Evolutionary conservation across 2,329 filamentous ascomycete species (phyloP).

Genomic region (Aspergillus japonicus): DNA sequence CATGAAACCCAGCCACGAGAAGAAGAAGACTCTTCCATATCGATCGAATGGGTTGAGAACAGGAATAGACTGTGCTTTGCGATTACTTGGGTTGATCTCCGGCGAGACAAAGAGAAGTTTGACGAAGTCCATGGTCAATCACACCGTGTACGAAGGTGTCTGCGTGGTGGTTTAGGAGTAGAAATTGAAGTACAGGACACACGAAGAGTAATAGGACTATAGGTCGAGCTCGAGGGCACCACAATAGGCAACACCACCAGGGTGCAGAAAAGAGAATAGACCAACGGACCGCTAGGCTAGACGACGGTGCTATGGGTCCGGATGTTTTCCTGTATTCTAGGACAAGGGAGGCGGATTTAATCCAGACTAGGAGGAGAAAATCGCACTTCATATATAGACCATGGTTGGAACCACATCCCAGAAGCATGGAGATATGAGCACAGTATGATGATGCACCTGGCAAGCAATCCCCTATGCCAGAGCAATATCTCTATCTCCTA

Average conservation of each 20-base stretch:
- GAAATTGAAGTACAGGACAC: background rate
- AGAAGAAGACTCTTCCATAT: constrained; percentile 87
- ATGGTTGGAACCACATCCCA: background rate
- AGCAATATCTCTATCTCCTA: constrained; percentile 2
- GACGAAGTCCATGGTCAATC: constrained; percentile 23
- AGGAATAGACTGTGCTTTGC: constrained; percentile 78
- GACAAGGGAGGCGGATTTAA: background rate
- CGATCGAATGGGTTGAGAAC: constrained; percentile 73
- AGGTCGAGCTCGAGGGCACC: background rate
- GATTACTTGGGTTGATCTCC: constrained; percentile 78
- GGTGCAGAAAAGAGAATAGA: background rate
- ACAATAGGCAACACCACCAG: constrained; percentile 1
- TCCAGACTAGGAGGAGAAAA: background rate
- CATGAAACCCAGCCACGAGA: constrained; percentile 84
- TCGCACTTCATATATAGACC: constrained; percentile 4
- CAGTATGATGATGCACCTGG: background rate
- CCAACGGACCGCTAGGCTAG: constrained; percentile 1
- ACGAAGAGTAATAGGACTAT: background rate
- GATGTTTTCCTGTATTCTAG: background rate
- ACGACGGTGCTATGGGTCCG: background rate
- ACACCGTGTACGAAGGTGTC: background rate
- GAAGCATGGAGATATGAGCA: background rate
- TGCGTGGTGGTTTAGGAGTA: background rate
- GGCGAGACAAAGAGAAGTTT: constrained; percentile 51
- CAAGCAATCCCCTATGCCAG: background rate